Conservation (phyloP, 495 filamentous ascomycete species). For the Penicillium desertorum region DNA sequence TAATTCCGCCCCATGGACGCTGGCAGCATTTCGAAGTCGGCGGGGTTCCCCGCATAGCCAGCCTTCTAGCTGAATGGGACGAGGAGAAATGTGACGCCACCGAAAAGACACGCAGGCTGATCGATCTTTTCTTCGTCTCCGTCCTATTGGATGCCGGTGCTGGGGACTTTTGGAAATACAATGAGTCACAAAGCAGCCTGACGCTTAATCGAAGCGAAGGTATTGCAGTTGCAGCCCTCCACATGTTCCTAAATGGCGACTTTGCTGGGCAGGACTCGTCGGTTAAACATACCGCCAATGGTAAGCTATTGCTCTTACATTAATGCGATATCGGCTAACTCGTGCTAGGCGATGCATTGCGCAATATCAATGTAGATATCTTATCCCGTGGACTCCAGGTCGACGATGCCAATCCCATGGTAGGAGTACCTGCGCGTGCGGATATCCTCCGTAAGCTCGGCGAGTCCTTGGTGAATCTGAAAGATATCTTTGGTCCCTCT, state of each 20-base stretch:
- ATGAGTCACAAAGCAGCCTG: constrained; percentile 48
- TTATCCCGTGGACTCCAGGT: constrained; percentile 45
- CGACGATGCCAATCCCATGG: constrained; percentile 47
- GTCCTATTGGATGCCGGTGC: constrained; percentile 87
- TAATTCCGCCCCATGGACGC: constrained; percentile 71
- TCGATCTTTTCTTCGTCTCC: constrained; percentile 88
- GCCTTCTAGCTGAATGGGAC: constrained; percentile 68
- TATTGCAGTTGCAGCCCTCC: constrained; percentile 57
- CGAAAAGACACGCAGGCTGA: constrained; percentile 72
- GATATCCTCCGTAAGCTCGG: constrained; percentile 50
- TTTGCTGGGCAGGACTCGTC: constrained; percentile 33
- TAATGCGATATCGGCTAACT: neutral
- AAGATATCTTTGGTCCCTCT: constrained; percentile 50
- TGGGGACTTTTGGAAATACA: constrained; percentile 68
- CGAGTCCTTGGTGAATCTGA: constrained; percentile 44
- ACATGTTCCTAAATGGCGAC: constrained; percentile 56
- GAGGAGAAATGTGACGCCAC: constrained; percentile 57
- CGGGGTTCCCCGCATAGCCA: constrained; percentile 69
- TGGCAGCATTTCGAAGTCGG: constrained; percentile 92
- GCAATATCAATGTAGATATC: constrained; percentile 15
- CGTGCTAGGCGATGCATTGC: constrained; percentile 20
- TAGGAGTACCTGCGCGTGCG: constrained; percentile 51
- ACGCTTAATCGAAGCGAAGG: constrained; percentile 56
- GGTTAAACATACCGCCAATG: constrained; percentile 29
- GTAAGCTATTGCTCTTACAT: constrained; percentile 17